Evolutionary conservation across 768 basidiomycete genomes (phyloP), one percentile per base, ranked within the genome.

Genomic region (Lactarius deliciosus): DNA sequence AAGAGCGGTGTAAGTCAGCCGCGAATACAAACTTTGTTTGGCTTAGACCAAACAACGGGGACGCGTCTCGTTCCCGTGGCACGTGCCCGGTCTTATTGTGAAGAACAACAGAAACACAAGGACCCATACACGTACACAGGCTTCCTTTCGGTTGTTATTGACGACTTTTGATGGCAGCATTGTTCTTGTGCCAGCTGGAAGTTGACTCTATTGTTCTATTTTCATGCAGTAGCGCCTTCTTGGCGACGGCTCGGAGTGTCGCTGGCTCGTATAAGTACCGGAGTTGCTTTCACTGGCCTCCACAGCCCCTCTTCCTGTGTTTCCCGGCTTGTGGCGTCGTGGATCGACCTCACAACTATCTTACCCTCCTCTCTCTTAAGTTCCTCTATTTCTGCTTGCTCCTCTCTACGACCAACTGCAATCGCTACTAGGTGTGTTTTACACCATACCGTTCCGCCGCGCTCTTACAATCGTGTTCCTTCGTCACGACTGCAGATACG

Each of bases 311-410:
- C 64, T 25, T 47, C 43, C 36, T 38, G 57, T 56, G 25, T 47
- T 60, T 34, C 62, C 63, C 38, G 50, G 58, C 60, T 30, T 56
- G 66, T 56, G 66, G 66, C 66, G 66, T 68, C 63, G 66, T 68
- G 0, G 66, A 68, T 64, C 66, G 66, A 68, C 66, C 58, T 28
- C 55, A 32, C 8, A 6, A 7, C 11, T 22, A 38, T 28, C 50
- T 7, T 53, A 28, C 56, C 30, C 2, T 20, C 22, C 20, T 56
- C 28, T 54, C 32, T 30, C 50, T 43, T 30, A 63, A 28, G 18
- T 36, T 53, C 25, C 11, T 22, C 18, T 43, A 32, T 25, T 22
- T 8, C 5, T 40, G 5, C 10, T 10, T 30, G 3, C 36, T 22
- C 18, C 25, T 25, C 58, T 38, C n/a, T 18, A 60, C 57, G 25